These are phyloP conservation scores for Dictyostelium gargantuum DNA, from an alignment of 208 protist species.

Conservation along the genomic window DNA sequence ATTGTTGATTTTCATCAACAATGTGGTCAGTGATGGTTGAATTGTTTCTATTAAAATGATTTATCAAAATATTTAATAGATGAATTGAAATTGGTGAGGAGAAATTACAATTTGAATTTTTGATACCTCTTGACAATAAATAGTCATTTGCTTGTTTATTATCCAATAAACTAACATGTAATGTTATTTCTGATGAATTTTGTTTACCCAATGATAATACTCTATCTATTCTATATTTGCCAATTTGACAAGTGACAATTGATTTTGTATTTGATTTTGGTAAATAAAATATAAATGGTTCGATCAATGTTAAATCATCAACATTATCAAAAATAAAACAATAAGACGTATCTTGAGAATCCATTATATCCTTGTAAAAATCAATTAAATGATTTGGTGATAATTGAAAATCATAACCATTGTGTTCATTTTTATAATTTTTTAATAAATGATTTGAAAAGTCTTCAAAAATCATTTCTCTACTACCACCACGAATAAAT, in stretches of 20 bases:
- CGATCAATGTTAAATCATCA: background rate
- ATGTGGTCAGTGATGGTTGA: background rate
- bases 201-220: background rate
- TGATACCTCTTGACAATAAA: background rate
- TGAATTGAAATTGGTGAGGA: background rate
- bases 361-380: background rate
- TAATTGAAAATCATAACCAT: background rate
- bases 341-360: background rate
- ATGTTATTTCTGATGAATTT: background rate
- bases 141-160: background rate
- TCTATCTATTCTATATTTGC: background rate
- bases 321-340: conserved; percentile 7
- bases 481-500: background rate
- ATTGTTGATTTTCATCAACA: background rate
- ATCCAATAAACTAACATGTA: background rate
- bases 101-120: background rate
- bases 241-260: background rate
- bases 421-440: background rate
- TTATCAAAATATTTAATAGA: background rate
- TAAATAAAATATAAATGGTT: background rate
- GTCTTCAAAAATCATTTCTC: background rate
- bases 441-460: background rate
- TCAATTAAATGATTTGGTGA: background rate
- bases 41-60: background rate
- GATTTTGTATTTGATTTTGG: conserved; percentile 1